A percentile compares a stretch with the other conserved stretches of the same genome.
These are phyloP conservation scores for Puya raimondii DNA, from an alignment of 176 grass and related monocot genomes.

Conservation along the genomic window DNA sequence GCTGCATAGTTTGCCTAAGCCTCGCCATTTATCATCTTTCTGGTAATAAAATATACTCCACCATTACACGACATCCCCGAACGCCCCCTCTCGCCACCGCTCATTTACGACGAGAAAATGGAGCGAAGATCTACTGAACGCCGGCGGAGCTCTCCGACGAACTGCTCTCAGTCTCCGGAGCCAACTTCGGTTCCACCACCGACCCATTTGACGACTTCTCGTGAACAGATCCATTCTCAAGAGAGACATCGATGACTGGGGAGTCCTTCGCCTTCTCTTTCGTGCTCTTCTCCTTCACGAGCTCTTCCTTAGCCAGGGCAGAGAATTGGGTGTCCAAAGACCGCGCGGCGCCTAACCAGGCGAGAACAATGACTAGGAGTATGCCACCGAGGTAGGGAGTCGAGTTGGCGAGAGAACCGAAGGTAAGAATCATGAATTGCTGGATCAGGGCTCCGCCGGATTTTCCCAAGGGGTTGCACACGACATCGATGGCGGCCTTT, in stretches of 20 bases:
- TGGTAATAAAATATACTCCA: not conserved
- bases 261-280: conserved; percentile 7
- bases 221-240: not conserved
- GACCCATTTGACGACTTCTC: conserved; percentile 12
- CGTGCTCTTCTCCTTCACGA: conserved; percentile 8
- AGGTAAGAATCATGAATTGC: conserved; percentile 76
- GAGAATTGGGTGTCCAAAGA: conserved; percentile 75
- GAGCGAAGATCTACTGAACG: no score
- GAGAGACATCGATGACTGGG: no score
- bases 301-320: conserved; percentile 13
- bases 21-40: not conserved
- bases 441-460: conserved; percentile 75
- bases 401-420: conserved; percentile 80
- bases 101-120: no score
- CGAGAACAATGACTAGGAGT: conserved; percentile 59
- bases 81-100: not conserved
- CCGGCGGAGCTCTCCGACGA: not conserved
- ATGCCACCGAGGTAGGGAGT: conserved; percentile 79
- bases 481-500: conserved; percentile 87
- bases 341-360: conserved; percentile 50
- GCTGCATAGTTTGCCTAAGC: not conserved
- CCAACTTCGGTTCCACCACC: not conserved
- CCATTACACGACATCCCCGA: not conserved
- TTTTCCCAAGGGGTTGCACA: conserved; percentile 86
- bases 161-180: not conserved